These are phyloP conservation scores for Trichocomaceae sp. DNA, from an alignment of 2,329 filamentous ascomycete genomes.

Conservation along the genomic window DNA sequence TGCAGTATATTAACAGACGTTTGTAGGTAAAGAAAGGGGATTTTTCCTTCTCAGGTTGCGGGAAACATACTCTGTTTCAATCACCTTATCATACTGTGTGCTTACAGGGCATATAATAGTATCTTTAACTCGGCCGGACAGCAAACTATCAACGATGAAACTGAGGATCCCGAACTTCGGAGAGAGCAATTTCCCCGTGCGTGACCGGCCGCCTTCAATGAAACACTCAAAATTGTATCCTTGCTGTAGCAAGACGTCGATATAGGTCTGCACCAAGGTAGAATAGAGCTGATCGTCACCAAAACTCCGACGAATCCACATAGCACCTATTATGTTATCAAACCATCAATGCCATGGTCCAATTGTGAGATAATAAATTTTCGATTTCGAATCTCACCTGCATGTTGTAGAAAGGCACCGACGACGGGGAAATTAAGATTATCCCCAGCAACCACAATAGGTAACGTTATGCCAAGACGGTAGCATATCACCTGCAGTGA, in stretches of 20 bases:
- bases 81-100: conserved; percentile 98
- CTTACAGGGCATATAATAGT: conserved; percentile 91
- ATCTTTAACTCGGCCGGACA: conserved; percentile 82
- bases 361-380: not conserved
- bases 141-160: conserved; percentile 82
- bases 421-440: conserved; percentile 93
- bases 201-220: conserved; percentile 86
- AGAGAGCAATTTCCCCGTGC: conserved; percentile 86
- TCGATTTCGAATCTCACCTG: conserved; percentile 42
- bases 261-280: conserved; percentile 91
- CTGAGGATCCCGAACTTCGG: conserved; percentile 94
- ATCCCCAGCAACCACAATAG: conserved; percentile 88
- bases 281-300: conserved; percentile 85
- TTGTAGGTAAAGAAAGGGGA: not conserved
- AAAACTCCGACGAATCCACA: conserved; percentile 93
- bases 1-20: conserved; percentile 12
- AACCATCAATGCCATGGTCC: not conserved
- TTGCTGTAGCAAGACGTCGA: conserved; percentile 82
- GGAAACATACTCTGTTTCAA: conserved; percentile 68
- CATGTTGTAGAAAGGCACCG: conserved; percentile 84
- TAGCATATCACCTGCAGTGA: conserved; percentile 94
- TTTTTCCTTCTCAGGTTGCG: not conserved
- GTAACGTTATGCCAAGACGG: conserved; percentile 77
- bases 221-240: conserved; percentile 97
- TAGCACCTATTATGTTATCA: conserved; percentile 52